These are phyloP conservation scores for Crucihimalaya himalaica DNA, from an alignment of 345 rosid species.

Conservation along the genomic window DNA sequence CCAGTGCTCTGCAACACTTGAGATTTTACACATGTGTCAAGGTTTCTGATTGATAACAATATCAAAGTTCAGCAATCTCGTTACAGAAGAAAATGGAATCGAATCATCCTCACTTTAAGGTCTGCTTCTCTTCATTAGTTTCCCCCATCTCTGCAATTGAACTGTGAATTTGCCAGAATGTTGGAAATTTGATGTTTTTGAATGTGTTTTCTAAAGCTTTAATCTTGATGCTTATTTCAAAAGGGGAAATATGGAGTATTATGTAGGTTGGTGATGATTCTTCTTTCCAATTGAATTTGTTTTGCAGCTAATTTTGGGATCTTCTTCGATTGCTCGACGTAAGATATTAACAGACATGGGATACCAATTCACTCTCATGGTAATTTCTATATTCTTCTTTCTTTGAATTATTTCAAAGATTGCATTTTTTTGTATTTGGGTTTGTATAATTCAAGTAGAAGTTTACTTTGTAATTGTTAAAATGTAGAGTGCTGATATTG, in stretches of 20 bases:
- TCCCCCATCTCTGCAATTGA: background rate
- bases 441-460: background rate
- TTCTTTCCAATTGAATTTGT: background rate
- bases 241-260: background rate
- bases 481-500: slow-evolving; percentile 85
- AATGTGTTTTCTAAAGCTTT: background rate
- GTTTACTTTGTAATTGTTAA: background rate
- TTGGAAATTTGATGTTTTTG: background rate
- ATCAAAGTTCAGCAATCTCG: background rate
- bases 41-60: background rate
- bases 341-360: slow-evolving; percentile 81
- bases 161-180: background rate
- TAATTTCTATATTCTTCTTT: slow-evolving; percentile 26
- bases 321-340: slow-evolving; percentile 73
- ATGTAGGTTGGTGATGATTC: background rate
- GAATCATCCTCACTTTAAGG: slow-evolving; percentile 53
- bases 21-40: background rate
- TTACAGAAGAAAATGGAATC: slow-evolving; percentile 47
- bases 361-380: slow-evolving; percentile 76
- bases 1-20: background rate
- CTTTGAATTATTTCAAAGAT: background rate
- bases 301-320: slow-evolving; percentile 80
- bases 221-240: background rate
- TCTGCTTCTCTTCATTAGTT: background rate
- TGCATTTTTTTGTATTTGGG: background rate